Evolutionary conservation across 805 yeast species (phyloP).

Genomic region (Cyberlindnera americana): DNA sequence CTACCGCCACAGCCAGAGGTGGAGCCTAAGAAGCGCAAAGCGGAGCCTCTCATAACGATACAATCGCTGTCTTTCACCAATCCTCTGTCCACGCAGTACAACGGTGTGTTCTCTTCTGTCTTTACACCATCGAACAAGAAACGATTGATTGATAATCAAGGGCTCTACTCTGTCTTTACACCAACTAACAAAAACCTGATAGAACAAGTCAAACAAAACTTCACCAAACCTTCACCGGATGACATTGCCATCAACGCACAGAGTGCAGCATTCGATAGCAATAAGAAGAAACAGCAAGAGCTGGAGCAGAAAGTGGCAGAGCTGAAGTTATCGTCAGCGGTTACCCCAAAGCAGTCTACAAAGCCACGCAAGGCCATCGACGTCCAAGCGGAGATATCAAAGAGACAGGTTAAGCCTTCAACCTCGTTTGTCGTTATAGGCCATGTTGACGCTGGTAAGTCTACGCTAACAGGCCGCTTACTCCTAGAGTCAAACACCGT

Average conservation of each 20-base stretch:
- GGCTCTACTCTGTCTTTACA: constrained; percentile 31
- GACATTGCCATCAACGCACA: constrained; percentile 65
- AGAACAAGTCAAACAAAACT: constrained; percentile 44
- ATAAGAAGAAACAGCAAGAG: constrained; percentile 26
- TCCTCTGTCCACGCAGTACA: background rate
- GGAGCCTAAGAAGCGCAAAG: constrained; percentile 5
- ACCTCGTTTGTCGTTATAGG: constrained; percentile 99
- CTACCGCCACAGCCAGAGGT: background rate
- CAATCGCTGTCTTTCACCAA: constrained; percentile 4
- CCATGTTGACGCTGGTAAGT: constrained; percentile 99
- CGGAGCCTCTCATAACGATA: constrained; percentile 1
- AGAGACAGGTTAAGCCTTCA: constrained; percentile 92
- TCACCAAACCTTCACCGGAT: constrained; percentile 77
- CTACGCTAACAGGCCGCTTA: constrained; percentile 98
- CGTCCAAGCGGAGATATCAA: constrained; percentile 17
- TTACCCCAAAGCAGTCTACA: constrained; percentile 21
- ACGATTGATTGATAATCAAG: constrained; percentile 25
- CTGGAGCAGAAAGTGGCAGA: constrained; percentile 21
- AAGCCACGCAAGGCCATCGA: constrained; percentile 28
- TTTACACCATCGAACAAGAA: constrained; percentile 17
- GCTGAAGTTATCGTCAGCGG: constrained; percentile 12
- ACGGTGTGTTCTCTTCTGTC: constrained; percentile 2
- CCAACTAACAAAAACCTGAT: constrained; percentile 38
- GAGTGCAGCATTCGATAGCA: constrained; percentile 37
- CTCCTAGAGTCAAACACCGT: constrained; percentile 96